phyloP scores from a whole-genome alignment of 805 yeast species.

The Lipomyces spencermartinsiae region DNA sequence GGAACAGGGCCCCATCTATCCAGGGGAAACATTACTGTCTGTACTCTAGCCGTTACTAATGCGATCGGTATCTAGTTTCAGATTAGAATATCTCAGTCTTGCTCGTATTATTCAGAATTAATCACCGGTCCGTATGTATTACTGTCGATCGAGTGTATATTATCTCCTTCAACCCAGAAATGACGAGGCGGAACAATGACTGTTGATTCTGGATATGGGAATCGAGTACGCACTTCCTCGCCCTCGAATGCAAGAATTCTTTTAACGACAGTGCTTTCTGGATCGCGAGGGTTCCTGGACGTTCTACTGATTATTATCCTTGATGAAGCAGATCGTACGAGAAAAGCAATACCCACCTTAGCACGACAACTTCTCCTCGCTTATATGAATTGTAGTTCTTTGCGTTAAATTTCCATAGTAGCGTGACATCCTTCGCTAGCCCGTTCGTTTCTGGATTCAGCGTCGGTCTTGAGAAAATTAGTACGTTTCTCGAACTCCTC shows the following conservation, averaged over 20 bases:
- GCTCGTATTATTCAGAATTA: background rate
- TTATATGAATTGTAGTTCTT: slow-evolving; percentile 21
- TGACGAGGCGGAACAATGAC: slow-evolving; percentile 78
- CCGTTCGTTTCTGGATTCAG: slow-evolving; percentile 35
- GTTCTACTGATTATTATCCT: background rate
- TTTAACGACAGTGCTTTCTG: slow-evolving; percentile 76
- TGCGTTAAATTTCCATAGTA: slow-evolving; percentile 23
- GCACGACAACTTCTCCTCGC: slow-evolving; percentile 31
- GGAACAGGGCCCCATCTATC: slow-evolving; percentile 59
- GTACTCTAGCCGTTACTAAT: slow-evolving; percentile 77
- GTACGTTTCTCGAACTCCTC: background rate
- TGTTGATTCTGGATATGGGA: slow-evolving; percentile 68
- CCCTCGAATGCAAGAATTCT: slow-evolving; percentile 79
- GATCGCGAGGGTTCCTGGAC: slow-evolving; percentile 64
- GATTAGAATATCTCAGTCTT: background rate
- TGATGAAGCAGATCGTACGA: background rate
- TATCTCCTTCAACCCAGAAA: slow-evolving; percentile 95
- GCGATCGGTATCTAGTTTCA: slow-evolving; percentile 59
- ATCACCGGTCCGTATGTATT: slow-evolving; percentile 84
- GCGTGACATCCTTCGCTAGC: slow-evolving; percentile 28
- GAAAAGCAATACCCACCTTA: slow-evolving; percentile 13
- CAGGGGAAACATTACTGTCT: slow-evolving; percentile 72
- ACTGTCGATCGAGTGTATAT: slow-evolving; percentile 76
- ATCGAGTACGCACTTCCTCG: slow-evolving; percentile 66
- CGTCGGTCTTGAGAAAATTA: slow-evolving; percentile 26